These are phyloP conservation scores for Mycena filopes DNA, from an alignment of 768 basidiomycete genomes.

Conservation along the genomic window DNA sequence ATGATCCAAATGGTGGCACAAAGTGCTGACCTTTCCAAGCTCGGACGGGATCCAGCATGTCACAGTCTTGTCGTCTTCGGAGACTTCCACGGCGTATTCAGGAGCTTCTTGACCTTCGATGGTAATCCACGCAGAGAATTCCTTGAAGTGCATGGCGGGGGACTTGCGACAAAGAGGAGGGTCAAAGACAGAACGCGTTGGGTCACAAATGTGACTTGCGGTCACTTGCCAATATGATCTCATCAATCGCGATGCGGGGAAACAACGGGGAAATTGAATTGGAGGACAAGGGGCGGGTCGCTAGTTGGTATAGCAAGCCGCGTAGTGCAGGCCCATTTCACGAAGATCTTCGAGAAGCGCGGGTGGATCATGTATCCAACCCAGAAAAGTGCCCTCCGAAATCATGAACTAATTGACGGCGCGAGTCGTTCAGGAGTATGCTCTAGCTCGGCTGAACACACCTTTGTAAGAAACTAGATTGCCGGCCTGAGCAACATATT, in stretches of 20 bases:
- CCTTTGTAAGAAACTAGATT: slow-evolving; percentile 11
- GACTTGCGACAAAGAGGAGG: too few relatives aligned
- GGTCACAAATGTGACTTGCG: background rate
- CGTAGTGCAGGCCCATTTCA: slow-evolving; percentile 3
- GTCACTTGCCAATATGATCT: too few relatives aligned
- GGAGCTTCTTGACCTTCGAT: slow-evolving; percentile 29
- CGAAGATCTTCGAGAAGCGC: slow-evolving; percentile 26
- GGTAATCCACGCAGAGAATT: slow-evolving; percentile 34
- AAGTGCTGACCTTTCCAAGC: slow-evolving; percentile 36
- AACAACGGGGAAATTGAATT: too few relatives aligned
- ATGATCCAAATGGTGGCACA: background rate
- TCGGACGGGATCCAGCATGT: slow-evolving; percentile 42
- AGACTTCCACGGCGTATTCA: slow-evolving; percentile 31
- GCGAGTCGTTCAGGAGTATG: background rate
- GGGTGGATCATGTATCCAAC: slow-evolving; percentile 24
- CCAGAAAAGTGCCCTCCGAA: slow-evolving; percentile 26
- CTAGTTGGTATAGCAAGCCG: too few relatives aligned
- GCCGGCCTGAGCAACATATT: slow-evolving; percentile 10
- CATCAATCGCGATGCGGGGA: background rate
- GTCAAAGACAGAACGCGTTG: background rate
- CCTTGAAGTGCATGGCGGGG: slow-evolving; percentile 19
- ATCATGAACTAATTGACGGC: slow-evolving; percentile 2
- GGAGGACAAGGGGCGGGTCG: too few relatives aligned
- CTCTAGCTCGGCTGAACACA: background rate
- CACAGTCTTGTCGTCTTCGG: slow-evolving; percentile 23